Evolutionary conservation across 2,329 filamentous ascomycete species (phyloP).

Genomic region (Amylocarpus encephaloides): DNA sequence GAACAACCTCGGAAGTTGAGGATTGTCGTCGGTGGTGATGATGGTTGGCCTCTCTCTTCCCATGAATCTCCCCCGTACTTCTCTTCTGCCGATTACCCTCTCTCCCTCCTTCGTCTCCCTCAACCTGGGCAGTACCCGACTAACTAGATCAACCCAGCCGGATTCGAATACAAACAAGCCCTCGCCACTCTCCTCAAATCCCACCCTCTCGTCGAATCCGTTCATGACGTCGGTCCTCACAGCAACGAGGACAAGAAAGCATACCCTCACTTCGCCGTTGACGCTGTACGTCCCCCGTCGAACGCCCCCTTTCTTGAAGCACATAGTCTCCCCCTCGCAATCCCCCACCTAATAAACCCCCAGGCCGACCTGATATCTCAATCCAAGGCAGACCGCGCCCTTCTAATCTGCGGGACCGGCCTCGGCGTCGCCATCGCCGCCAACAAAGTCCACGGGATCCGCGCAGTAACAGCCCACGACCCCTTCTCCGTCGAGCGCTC

Average conservation of each 20-base stretch:
- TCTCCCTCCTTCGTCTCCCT: neutral
- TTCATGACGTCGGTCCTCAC: constrained; percentile 68
- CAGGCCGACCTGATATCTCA: constrained; percentile 49
- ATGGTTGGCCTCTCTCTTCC: constrained; percentile 14
- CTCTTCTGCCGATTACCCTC: neutral
- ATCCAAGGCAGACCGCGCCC: constrained; percentile 66
- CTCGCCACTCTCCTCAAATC: constrained; percentile 67
- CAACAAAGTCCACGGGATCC: constrained; percentile 78
- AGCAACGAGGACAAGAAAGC: constrained; percentile 65
- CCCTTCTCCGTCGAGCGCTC: constrained; percentile 77
- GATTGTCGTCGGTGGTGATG: constrained; percentile 57
- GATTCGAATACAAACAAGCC: constrained; percentile 70
- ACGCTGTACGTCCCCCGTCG: constrained; percentile 38
- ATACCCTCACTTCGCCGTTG: constrained; percentile 73
- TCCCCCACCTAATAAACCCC: neutral
- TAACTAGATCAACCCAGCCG: constrained; percentile 31
- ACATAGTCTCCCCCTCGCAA: neutral
- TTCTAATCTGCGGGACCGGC: constrained; percentile 80
- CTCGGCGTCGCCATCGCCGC: constrained; percentile 83
- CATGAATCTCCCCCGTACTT: neutral
- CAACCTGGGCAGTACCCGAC: neutral
- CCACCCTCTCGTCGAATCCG: constrained; percentile 57
- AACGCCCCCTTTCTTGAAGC: neutral
- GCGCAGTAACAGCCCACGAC: constrained; percentile 86
- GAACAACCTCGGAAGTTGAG: constrained; percentile 33